Conservation (phyloP, 441 rosid genomes). For the Corymbia citriodora region DNA sequence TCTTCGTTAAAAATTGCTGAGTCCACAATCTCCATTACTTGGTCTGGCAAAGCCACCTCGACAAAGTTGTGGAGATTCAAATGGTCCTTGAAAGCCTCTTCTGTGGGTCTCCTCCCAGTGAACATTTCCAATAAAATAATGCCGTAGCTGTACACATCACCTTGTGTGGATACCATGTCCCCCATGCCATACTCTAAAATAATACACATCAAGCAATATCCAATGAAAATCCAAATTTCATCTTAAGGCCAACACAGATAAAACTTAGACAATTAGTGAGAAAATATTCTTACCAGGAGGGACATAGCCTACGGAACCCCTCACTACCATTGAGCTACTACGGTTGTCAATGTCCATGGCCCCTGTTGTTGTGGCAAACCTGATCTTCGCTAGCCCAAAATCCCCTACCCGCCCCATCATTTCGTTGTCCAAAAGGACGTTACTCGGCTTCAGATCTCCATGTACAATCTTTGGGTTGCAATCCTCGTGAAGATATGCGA, state of each 20-base stretch:
- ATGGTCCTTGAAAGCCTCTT: not conserved
- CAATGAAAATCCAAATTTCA: not conserved
- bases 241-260: not conserved
- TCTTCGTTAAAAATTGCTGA: not conserved
- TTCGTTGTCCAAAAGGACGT: rapidly evolving
- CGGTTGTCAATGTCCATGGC: rapidly evolving
- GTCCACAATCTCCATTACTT: not conserved
- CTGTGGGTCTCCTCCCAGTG: not conserved
- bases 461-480: not conserved
- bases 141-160: not conserved
- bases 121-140: constrained; percentile 9
- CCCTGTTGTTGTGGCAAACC: rapidly evolving
- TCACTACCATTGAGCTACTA: rapidly evolving
- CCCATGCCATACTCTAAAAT: not conserved
- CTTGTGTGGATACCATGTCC: not conserved
- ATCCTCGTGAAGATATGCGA: not conserved
- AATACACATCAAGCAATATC: not conserved
- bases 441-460: not conserved
- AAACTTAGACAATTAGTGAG: not conserved
- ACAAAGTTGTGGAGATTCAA: not conserved
- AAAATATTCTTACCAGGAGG: not conserved
- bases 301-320: not conserved
- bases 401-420: not conserved
- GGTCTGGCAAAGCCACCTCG: not conserved
- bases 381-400: rapidly evolving